These are phyloP conservation scores for Epichloe bromicola DNA, from an alignment of 2,329 filamentous ascomycete species.

Conservation along the genomic window DNA sequence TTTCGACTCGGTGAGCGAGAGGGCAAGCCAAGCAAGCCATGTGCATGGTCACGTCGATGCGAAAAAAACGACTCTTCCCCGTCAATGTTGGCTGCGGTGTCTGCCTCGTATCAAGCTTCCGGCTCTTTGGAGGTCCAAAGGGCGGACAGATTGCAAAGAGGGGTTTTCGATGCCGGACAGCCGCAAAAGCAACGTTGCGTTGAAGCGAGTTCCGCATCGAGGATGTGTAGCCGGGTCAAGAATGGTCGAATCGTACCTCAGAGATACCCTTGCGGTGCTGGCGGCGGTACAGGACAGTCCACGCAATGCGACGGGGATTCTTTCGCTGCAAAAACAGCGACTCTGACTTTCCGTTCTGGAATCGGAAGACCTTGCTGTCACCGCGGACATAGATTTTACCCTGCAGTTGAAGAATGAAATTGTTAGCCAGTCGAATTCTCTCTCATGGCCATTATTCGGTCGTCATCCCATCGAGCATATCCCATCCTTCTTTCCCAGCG, in stretches of 20 bases:
- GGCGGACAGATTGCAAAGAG: not conserved
- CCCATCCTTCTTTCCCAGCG: not conserved
- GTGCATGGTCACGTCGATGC: not conserved
- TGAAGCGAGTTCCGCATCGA: not conserved
- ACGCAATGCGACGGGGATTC: constrained; percentile 98
- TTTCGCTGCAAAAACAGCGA: constrained; percentile 99
- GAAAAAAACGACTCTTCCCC: no score
- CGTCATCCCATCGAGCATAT: not conserved
- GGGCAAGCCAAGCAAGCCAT: no score
- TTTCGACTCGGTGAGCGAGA: not conserved
- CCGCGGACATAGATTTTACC: constrained; percentile 99
- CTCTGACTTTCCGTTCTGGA: constrained; percentile 99
- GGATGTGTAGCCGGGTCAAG: no score
- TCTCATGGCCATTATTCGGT: not conserved
- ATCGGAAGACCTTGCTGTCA: constrained; percentile 99
- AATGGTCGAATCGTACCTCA: constrained; percentile 59
- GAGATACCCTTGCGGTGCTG: constrained; percentile 99
- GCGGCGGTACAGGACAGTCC: constrained; percentile 96
- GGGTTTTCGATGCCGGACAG: not conserved
- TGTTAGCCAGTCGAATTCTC: constrained; percentile 11
- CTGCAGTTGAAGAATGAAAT: constrained; percentile 34
- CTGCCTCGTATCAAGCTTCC: not conserved
- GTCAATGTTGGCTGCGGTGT: not conserved
- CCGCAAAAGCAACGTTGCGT: not conserved
- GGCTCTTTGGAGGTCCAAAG: not conserved